These are phyloP conservation scores for Trebouxiophyceae sp. DNA, from an alignment of 163 green algal species.

Conservation along the genomic window DNA sequence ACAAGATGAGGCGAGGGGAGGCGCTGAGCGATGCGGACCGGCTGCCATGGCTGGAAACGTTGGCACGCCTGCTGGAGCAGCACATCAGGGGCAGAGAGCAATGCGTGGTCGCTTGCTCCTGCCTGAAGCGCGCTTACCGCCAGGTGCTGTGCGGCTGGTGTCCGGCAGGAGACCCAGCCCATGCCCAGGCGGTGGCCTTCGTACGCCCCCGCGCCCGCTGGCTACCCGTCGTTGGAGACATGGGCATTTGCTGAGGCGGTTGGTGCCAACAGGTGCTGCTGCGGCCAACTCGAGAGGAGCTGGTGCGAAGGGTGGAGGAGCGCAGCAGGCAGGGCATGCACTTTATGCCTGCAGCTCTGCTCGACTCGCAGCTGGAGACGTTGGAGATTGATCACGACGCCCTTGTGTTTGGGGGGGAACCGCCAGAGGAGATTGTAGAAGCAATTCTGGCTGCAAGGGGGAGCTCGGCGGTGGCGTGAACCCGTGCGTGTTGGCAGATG, in stretches of 20 bases:
- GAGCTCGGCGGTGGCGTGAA: too few species aligned
- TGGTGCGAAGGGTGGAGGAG: constrained; percentile 11
- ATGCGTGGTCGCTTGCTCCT: constrained; percentile 30
- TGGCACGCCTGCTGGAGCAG: constrained; percentile 14
- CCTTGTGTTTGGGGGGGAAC: neutral
- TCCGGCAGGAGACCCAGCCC: too few species aligned
- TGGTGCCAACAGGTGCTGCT: constrained; percentile 31
- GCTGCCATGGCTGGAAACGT: constrained; percentile 24
- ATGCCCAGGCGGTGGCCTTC: constrained; percentile 10
- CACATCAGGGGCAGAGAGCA: neutral
- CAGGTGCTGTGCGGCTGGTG: constrained; percentile 3
- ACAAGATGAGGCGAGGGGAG: constrained; percentile 15
- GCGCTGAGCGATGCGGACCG: constrained; percentile 22
- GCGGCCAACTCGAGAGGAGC: constrained; percentile 12
- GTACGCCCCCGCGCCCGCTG: too few species aligned
- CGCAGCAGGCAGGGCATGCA: constrained; percentile 10
- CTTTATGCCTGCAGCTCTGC: constrained; percentile 32
- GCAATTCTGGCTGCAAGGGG: too few species aligned
- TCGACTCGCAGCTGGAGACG: constrained; percentile 29
- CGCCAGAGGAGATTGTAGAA: constrained; percentile 2
- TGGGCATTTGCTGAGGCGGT: too few species aligned
- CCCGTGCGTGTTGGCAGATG: too few species aligned
- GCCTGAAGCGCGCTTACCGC: constrained; percentile 27
- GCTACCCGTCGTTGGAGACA: too few species aligned
- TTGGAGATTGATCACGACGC: constrained; percentile 7